Conservation (phyloP, 306 rosid genomes). For the barrel medic (Medicago truncatula) region MtrunA17r5.0-ANR NC_053043.1:17527501-17528000, state of each 20-base stretch:
- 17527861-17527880: background rate
- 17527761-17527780: slow-evolving; percentile 87
- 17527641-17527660: slow-evolving; percentile 54
- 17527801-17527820: background rate
- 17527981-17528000: too few species aligned
- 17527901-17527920: background rate
- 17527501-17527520: slow-evolving; percentile 66
- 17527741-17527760: slow-evolving; percentile 99
- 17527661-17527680: slow-evolving; percentile 78
- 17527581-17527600: slow-evolving; percentile 58
- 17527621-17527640: slow-evolving; percentile 74
- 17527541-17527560: slow-evolving; percentile 54
- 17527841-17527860: background rate
- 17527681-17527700: slow-evolving; percentile 90
- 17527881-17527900: background rate
- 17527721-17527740: slow-evolving; percentile 87
- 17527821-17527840: background rate
- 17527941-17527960: background rate
- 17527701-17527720: slow-evolving; percentile 88
- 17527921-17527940: background rate
- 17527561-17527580: slow-evolving; percentile 64
- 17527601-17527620: slow-evolving; percentile 48
- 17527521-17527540: slow-evolving; percentile 30
- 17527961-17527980: background rate
- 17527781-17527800: background rate